Evolutionary conservation across 2,329 filamentous ascomycete genomes (phyloP).

Genomic region (Colletotrichum musae): DNA sequence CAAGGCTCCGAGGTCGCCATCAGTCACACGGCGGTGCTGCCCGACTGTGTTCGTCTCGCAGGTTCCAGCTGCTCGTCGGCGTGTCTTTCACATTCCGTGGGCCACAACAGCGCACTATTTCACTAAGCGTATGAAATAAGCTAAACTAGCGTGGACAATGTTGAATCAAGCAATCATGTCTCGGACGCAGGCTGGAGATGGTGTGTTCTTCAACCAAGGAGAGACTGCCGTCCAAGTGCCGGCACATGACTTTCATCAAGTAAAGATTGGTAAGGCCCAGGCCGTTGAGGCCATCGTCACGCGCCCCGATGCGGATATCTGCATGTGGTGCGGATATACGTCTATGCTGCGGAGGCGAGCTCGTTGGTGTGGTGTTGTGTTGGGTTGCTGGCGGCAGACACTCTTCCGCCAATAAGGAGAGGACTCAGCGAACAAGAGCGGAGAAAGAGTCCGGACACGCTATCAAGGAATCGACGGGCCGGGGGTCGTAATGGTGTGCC

Average conservation of each 20-base stretch:
- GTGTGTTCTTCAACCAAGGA: neutral
- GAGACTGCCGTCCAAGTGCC: conserved; percentile 20
- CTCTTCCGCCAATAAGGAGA: conserved; percentile 24
- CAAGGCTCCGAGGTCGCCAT: conserved; percentile 1
- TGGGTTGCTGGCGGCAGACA: conserved; percentile 12
- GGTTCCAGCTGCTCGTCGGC: neutral
- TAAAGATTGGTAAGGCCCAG: conserved; percentile 12
- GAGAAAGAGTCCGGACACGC: conserved; percentile 6
- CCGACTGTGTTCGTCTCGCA: no score
- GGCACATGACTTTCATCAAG: neutral
- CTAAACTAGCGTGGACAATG: neutral
- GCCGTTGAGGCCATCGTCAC: conserved; percentile 14
- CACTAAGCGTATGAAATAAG: no score
- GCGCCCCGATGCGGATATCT: neutral
- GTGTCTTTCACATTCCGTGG: neutral
- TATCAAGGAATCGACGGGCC: conserved; percentile 8
- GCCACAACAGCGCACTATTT: neutral
- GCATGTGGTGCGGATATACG: no score
- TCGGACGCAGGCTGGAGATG: neutral
- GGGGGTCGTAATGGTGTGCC: conserved; percentile 21
- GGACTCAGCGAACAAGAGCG: neutral
- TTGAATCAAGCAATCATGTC: conserved; percentile 13
- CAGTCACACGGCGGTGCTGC: no score
- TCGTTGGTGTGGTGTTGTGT: neutral
- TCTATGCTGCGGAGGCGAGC: no score